Conservation (phyloP, 1,139 yeast genomes). For the Petasospora fabianii region DNA sequence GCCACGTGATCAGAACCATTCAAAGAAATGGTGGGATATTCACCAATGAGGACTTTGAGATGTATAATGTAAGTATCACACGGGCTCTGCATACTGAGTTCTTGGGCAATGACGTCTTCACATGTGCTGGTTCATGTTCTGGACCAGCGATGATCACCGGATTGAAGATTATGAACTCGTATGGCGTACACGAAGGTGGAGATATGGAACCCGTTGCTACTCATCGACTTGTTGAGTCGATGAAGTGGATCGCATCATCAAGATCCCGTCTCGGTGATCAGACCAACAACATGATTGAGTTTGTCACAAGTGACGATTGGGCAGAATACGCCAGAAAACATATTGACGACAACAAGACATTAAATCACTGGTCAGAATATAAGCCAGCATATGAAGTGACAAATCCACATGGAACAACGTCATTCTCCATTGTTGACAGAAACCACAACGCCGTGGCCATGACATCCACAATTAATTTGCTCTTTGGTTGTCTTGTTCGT, state of each 20-base stretch:
- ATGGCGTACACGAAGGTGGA: slow-evolving; percentile 36
- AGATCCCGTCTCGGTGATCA: slow-evolving; percentile 80
- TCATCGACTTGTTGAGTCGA: slow-evolving; percentile 74
- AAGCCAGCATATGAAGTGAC: slow-evolving; percentile 71
- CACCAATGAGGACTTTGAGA: slow-evolving; percentile 56
- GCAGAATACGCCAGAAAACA: slow-evolving; percentile 42
- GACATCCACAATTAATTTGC: slow-evolving; percentile 86
- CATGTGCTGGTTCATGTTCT: slow-evolving; percentile 75
- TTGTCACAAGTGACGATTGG: slow-evolving; percentile 49
- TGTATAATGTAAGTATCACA: slow-evolving; percentile 53
- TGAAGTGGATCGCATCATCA: slow-evolving; percentile 92
- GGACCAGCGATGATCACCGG: slow-evolving; percentile 84
- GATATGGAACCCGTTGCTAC: slow-evolving; percentile 47
- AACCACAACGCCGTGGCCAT: slow-evolving; percentile 71
- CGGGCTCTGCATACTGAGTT: slow-evolving; percentile 50
- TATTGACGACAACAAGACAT: slow-evolving; percentile 54
- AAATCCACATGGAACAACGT: slow-evolving; percentile 87
- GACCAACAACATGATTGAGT: slow-evolving; percentile 30
- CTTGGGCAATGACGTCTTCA: slow-evolving; percentile 51
- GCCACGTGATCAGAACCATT: slow-evolving; percentile 44
- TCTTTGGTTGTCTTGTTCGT: slow-evolving; percentile 78
- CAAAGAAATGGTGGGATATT: slow-evolving; percentile 58
- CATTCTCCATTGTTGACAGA: slow-evolving; percentile 71
- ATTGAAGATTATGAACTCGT: slow-evolving; percentile 52
- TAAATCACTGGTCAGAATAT: slow-evolving; percentile 64